Base-by-base conservation (phyloP, 176 grass and related monocot genomes). In the Areca catechu region DNA sequence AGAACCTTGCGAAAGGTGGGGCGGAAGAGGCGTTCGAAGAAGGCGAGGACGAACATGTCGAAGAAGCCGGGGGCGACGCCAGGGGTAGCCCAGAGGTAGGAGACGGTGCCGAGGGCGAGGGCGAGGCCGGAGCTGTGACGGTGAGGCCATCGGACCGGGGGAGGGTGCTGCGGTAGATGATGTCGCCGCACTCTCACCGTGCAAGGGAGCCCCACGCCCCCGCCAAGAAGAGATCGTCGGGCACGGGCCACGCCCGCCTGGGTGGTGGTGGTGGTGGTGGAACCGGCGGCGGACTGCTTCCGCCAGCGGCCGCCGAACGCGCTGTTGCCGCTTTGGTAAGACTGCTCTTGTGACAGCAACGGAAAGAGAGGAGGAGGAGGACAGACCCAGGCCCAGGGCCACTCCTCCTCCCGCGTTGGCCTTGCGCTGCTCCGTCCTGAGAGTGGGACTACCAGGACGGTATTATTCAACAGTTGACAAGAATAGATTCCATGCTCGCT, bases 161-260 rank as follows among this genome's bases (percentile, higher is more conserved):
- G 14, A 98, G 87, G 51, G 93, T 98, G 72, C 93, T 98, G 52
- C 87, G 83, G 81, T 98, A 98, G 72, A 98, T 98, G 71, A 92
- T 80, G 77, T 98, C 93, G 27, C 93, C 93, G 74, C 87, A 98
- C 30, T 81, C 58, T 98, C 16, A 98, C 93, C 67, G 93, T 98
- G 78, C 93, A 98, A 30, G 93, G 93, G 1, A 98, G 87, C 55
- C 93, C 93, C 47, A 98, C 87, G 20, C 93, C 93, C 14, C 93
- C 19, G 83, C 93, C 74, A 88, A 72, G 67, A 92, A 83, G 65
- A 92, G 78, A 24, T 92, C 70, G 71, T 61, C 74, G 25, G 72
- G 61, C 27, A 80, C 65, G 53, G 73, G 56, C 19, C 61, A 60
- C 50, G 58, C 83, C 55, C 57, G 64, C 16, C 78, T 29, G 37